Evolutionary conservation across 768 basidiomycete species (phyloP).

Genomic region (Amanita jacksonii): DNA sequence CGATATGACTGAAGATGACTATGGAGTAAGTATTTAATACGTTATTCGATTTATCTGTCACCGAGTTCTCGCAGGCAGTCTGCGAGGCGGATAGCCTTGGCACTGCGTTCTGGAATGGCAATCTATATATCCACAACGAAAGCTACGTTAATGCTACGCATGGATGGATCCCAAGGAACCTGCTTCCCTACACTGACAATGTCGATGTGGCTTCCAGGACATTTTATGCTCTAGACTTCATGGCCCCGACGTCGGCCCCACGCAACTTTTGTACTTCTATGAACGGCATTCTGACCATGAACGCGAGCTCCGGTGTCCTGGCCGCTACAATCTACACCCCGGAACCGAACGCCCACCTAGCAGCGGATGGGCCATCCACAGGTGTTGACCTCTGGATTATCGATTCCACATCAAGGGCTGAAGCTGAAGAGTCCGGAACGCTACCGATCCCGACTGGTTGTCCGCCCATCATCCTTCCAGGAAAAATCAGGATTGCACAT

Average conservation of each 20-base stretch:
- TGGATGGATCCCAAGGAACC: conserved; percentile 3
- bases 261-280: neutral
- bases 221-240: neutral
- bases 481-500: neutral
- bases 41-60: no score
- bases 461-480: conserved; percentile 1
- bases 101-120: conserved; percentile 12
- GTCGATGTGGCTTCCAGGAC: neutral
- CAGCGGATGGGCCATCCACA: neutral
- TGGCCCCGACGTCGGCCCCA: neutral
- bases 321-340: conserved; percentile 3
- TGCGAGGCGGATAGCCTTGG: conserved; percentile 14
- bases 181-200: conserved; percentile 1
- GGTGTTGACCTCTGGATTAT: conserved; percentile 5
- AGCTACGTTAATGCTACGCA: neutral
- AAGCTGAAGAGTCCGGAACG: neutral
- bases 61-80: conserved; percentile 5
- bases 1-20: neutral
- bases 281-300: conserved; percentile 5
- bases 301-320: conserved; percentile 1
- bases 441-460: conserved; percentile 3
- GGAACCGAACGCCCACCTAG: neutral
- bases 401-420: neutral
- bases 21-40: neutral
- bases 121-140: conserved; percentile 7